Evolutionary conservation across 2,329 filamentous ascomycete species (phyloP).

Genomic region (Alternaria conjuncta): DNA sequence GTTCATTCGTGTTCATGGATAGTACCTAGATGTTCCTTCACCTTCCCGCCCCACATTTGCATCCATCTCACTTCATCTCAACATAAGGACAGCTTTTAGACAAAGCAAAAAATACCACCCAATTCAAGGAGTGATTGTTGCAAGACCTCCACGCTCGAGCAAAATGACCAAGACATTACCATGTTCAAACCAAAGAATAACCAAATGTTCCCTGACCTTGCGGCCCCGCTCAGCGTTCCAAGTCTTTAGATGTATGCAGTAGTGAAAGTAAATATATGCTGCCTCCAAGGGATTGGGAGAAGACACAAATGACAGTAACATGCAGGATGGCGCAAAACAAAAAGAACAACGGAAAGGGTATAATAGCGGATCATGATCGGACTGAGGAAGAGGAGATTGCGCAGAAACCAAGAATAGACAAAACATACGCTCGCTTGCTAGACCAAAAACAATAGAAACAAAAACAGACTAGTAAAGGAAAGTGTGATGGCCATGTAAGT

Average conservation of each 20-base stretch:
- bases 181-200: constrained; percentile 8
- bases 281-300: not conserved
- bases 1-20: constrained; percentile 11
- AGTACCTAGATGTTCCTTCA: constrained; percentile 8
- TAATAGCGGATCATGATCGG: constrained; percentile 35
- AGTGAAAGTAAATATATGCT: constrained; percentile 14
- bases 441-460: constrained; percentile 2
- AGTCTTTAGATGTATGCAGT: constrained; percentile 25
- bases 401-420: constrained; percentile 5
- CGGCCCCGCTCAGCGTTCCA: constrained; percentile 23
- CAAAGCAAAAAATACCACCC: constrained; percentile 4
- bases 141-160: constrained; percentile 3
- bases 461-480: not conserved
- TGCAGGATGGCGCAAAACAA: not conserved
- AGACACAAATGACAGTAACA: constrained; percentile 11
- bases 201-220: constrained; percentile 25
- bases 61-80: not conserved
- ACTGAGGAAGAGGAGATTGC: constrained; percentile 12
- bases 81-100: constrained; percentile 14
- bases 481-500: not conserved
- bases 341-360: constrained; percentile 33
- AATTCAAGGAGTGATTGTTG: constrained; percentile 5
- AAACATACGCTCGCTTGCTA: constrained; percentile 29
- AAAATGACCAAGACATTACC: constrained; percentile 12
- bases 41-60: not conserved